A percentile compares a stretch with the other conserved stretches of the same genome.
Evolutionary conservation across 345 rosid species (phyloP).

Genomic region (Physaria fendleri): DNA sequence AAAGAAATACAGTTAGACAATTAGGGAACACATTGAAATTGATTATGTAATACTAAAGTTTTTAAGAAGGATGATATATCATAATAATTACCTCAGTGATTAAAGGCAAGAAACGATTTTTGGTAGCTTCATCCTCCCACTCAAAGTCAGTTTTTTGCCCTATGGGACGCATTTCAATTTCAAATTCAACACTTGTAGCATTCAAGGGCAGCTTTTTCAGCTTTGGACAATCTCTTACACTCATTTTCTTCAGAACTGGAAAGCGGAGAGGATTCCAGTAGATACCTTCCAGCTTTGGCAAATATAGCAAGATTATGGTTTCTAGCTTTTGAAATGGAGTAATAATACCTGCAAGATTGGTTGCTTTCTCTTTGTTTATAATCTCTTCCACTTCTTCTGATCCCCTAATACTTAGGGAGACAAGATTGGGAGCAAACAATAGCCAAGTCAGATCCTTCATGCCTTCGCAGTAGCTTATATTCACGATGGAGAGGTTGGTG

Average conservation of each 20-base stretch:
- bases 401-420: accelerated
- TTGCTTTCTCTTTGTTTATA: background rate
- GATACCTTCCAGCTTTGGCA: background rate
- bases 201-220: conserved; percentile 1
- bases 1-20: too few relatives aligned
- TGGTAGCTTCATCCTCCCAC: too few relatives aligned
- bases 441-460: background rate
- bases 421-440: conserved; percentile 3
- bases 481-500: background rate
- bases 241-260: accelerated
- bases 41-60: too few relatives aligned
- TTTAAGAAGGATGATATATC: too few relatives aligned
- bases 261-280: conserved; percentile 4
- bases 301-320: accelerated
- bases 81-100: too few relatives aligned
- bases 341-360: background rate
- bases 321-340: background rate
- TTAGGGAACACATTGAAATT: too few relatives aligned
- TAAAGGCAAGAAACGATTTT: too few relatives aligned
- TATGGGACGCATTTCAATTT: too few relatives aligned
- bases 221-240: accelerated
- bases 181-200: background rate
- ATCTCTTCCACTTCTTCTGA: background rate
- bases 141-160: too few relatives aligned
- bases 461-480: accelerated